Conservation (phyloP, 1,284 basidiomycete species). For the Filobasidium uniguttulatum region DNA sequence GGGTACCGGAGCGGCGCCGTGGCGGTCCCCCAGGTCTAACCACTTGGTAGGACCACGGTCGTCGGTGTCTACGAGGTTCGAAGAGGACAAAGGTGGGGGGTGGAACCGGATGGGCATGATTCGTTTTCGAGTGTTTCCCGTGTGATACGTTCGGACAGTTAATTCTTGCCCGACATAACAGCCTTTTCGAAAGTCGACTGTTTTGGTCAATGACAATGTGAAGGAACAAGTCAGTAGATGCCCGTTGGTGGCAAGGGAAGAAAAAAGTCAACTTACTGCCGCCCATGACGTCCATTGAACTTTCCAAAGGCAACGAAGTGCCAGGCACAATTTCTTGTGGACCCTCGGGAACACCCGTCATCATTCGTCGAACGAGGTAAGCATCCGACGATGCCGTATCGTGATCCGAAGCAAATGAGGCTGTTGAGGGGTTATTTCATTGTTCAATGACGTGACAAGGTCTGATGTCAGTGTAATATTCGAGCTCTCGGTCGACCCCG, state of each 20-base stretch:
- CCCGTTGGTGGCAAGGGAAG: too few relatives aligned
- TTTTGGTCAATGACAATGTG: too few relatives aligned
- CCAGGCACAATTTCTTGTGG: conserved; percentile 58
- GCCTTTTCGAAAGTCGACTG: conserved; percentile 93
- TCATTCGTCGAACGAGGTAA: conserved; percentile 65
- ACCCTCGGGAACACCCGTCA: conserved; percentile 80
- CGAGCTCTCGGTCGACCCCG: too few relatives aligned
- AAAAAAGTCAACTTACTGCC: conserved; percentile 67
- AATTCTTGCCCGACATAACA: conserved; percentile 98
- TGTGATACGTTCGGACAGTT: conserved; percentile 92
- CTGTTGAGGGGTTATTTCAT: conserved; percentile 1
- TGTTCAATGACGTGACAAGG: too few relatives aligned
- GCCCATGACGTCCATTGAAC: conserved; percentile 84
- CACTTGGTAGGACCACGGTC: not conserved
- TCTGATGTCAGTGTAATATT: not conserved
- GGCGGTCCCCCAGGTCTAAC: not conserved
- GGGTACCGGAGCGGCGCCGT: too few relatives aligned
- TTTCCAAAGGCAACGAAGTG: conserved; percentile 80
- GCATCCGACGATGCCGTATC: conserved; percentile 21
- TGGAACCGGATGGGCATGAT: conserved; percentile 55
- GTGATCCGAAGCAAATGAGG: conserved; percentile 7
- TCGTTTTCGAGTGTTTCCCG: conserved; percentile 80
- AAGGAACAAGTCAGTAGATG: not conserved
- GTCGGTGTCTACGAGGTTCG: conserved; percentile 4
- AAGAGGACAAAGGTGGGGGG: conserved; percentile 29